Percentiles rank a stretch among this genome's conserved stretches.
phyloP scores from a whole-genome alignment of 345 rosid genomes.

The Rhodamnia argentea region DNA sequence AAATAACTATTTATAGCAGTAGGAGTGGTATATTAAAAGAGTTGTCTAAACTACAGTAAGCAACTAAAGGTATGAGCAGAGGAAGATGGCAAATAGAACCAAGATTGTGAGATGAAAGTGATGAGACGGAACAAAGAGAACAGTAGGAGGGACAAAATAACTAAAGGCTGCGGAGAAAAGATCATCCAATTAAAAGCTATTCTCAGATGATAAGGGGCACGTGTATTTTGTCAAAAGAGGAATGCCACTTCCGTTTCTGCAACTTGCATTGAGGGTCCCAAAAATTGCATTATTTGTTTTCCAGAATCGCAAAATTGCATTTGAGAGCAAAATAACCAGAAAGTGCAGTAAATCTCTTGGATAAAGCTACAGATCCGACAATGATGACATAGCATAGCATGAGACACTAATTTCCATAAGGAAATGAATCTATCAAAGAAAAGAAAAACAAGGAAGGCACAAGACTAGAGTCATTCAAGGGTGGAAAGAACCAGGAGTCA shows the following conservation, averaged over 20 bases:
- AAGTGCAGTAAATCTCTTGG: neutral
- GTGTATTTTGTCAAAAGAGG: neutral
- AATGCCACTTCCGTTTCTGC: neutral
- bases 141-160: neutral
- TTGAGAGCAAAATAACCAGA: neutral
- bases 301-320: neutral
- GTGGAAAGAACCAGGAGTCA: too few relatives aligned
- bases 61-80: neutral
- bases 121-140: neutral
- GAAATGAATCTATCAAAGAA: neutral
- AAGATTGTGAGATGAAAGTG: neutral
- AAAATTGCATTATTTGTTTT: neutral
- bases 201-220: neutral
- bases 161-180: neutral
- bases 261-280: neutral
- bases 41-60: neutral
- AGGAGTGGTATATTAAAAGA: neutral
- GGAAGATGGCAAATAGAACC: neutral
- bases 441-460: neutral
- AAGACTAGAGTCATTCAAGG: too few relatives aligned
- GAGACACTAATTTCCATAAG: neutral
- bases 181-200: neutral
- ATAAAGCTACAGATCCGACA: neutral
- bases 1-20: neutral
- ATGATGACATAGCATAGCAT: neutral